Base-by-base conservation (phyloP, 306 rosid genomes). In the Cucurbita ficifolia region DNA sequence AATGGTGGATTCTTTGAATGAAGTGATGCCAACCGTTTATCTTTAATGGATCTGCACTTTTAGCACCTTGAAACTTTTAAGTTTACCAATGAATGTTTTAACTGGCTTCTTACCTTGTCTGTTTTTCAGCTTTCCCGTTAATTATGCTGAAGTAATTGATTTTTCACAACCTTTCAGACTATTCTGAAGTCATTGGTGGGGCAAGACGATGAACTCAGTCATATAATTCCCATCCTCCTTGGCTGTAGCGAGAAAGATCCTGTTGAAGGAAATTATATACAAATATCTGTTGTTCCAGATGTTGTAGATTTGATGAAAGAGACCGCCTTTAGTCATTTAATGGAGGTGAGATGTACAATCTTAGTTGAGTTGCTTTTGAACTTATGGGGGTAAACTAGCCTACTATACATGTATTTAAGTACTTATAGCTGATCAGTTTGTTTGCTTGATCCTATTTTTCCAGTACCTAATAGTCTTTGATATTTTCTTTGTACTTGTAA, bases 321-420 rank as follows among this genome's bases (percentile, higher is more conserved):
- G 78, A 80, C 86, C 56, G 79, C 88, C 16, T 94, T 79, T 82
- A 90, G 98, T 81, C 98, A 79, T 87, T 87, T 90, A 74, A 89
- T 90, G 97, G 98, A 89, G 97, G 98, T 93, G 80, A 83, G 82
- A 29, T 65, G 53, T 16, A 13, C 14, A 17, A 49, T 70, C 45
- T 9, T 16, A 11, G 14, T 46, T 24, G 56, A 69, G 42, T 69
- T 48, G 29, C 5, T 68, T 68, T 48, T 68, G 54, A 67, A 46
- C n/a, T 24, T 46, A 7, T 14, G 56, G 22, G 56, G 46, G 56
- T 24, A 4, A 67, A 45, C 39, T 40, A 21, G 70, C 14, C 7
- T 12, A 21, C 54, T 67, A 5, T 64, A 16, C 16, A 17, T 5
- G 36, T 64, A 64, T 42, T 65, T 19, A 19, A 43, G 7, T 39